phyloP scores from a whole-genome alignment of 139 green algal species.

The Asterochloris erici region DNA sequence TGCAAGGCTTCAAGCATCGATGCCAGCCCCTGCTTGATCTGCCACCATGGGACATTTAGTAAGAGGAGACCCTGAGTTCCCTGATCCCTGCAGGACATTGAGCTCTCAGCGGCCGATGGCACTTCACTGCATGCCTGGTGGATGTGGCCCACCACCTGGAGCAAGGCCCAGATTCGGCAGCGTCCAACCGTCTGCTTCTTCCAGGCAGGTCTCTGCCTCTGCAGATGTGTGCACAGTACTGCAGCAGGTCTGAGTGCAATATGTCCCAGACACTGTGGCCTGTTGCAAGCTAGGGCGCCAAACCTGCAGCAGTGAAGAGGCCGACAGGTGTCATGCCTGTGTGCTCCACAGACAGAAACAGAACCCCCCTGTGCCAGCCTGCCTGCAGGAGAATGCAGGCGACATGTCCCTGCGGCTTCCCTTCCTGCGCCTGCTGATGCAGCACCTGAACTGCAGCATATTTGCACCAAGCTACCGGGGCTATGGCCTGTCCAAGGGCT shows the following conservation, averaged over 20 bases:
- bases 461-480: constrained; percentile 71
- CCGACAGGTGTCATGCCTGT: neutral
- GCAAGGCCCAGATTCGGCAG: constrained; percentile 15
- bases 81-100: constrained; percentile 50
- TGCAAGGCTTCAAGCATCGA: neutral
- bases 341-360: neutral
- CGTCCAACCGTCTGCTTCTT: constrained; percentile 77
- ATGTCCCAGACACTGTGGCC: neutral
- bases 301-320: too few species aligned
- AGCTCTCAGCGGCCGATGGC: constrained; percentile 54
- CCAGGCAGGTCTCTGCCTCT: constrained; percentile 31
- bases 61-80: neutral
- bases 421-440: constrained; percentile 61
- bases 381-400: constrained; percentile 79
- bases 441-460: neutral
- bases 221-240: too few species aligned
- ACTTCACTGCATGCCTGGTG: constrained; percentile 77
- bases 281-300: neutral
- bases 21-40: constrained; percentile 6
- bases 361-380: neutral
- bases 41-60: neutral
- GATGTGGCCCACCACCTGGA: constrained; percentile 48
- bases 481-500: constrained; percentile 70
- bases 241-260: neutral
- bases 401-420: constrained; percentile 83